Conservation (phyloP, 2,329 filamentous ascomycete genomes). For the Madurella mycetomatis region DNA sequence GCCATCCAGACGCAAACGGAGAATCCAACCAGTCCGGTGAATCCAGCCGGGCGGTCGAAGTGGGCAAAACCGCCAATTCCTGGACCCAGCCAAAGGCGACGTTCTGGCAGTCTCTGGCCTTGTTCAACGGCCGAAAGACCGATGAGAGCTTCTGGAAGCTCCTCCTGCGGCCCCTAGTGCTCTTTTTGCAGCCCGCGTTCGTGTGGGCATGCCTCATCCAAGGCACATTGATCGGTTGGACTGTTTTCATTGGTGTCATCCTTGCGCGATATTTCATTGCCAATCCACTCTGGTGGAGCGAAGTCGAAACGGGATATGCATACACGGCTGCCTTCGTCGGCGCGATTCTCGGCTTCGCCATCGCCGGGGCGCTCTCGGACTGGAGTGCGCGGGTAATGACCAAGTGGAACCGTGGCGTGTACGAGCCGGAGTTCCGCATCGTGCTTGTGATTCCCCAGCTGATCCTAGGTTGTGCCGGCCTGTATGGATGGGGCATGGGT, state of each 20-base stretch:
- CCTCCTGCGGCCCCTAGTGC: slow-evolving; percentile 69
- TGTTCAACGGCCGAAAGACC: slow-evolving; percentile 79
- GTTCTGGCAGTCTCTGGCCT: slow-evolving; percentile 56
- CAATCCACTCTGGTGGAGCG: slow-evolving; percentile 74
- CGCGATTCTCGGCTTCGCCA: slow-evolving; percentile 68
- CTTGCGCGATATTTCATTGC: slow-evolving; percentile 78
- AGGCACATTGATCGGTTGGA: slow-evolving; percentile 91
- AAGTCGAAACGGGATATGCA: slow-evolving; percentile 78
- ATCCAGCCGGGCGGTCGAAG: slow-evolving; percentile 9
- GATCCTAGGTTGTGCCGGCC: slow-evolving; percentile 68
- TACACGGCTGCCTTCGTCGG: slow-evolving; percentile 85
- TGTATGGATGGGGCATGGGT: slow-evolving; percentile 81
- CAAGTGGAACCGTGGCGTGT: slow-evolving; percentile 69
- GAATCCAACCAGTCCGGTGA: not conserved
- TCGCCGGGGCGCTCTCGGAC: slow-evolving; percentile 74
- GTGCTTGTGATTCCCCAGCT: slow-evolving; percentile 78
- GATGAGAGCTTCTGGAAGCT: slow-evolving; percentile 66
- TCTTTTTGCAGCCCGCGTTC: slow-evolving; percentile 81
- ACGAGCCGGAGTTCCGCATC: slow-evolving; percentile 88
- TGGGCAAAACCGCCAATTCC: not conserved
- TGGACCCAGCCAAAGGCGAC: slow-evolving; percentile 46
- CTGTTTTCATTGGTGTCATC: slow-evolving; percentile 83
- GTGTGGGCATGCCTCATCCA: slow-evolving; percentile 77
- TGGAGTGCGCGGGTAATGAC: slow-evolving; percentile 67
- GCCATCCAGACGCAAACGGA: not conserved